phyloP scores from a whole-genome alignment of 208 protist genomes.

The Trichomonas gallinae region DNA sequence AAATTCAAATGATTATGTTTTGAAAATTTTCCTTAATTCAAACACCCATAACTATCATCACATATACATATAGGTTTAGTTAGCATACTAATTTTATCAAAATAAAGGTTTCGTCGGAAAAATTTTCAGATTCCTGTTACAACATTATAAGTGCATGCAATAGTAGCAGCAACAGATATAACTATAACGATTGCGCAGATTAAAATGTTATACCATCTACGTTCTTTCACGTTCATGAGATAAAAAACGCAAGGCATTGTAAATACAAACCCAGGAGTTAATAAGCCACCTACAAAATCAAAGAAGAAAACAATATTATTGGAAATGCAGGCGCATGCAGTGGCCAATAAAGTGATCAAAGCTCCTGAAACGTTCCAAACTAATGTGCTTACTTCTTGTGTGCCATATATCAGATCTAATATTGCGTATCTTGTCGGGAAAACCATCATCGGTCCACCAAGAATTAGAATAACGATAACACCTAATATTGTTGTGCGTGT shows the following conservation, averaged over 20 bases:
- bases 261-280: not conserved
- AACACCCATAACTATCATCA: too few species aligned
- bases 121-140: not conserved
- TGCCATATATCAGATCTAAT: not conserved
- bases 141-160: not conserved
- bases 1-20: too few species aligned
- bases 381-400: not conserved
- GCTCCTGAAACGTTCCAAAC: not conserved
- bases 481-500: not conserved
- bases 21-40: too few species aligned
- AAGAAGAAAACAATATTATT: slow-evolving; percentile 12
- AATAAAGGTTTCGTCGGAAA: too few species aligned
- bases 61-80: too few species aligned
- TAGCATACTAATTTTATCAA: too few species aligned
- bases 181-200: not conserved
- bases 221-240: not conserved
- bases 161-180: not conserved
- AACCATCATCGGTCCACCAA: not conserved
- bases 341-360: not conserved
- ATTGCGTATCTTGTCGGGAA: not conserved
- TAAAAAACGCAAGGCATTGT: not conserved
- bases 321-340: not conserved
- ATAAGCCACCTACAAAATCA: not conserved
- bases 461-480: not conserved
- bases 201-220: not conserved